Evolutionary conservation across 2,329 filamentous ascomycete genomes (phyloP).

Genomic region (Sphaceloma murrayae): DNA sequence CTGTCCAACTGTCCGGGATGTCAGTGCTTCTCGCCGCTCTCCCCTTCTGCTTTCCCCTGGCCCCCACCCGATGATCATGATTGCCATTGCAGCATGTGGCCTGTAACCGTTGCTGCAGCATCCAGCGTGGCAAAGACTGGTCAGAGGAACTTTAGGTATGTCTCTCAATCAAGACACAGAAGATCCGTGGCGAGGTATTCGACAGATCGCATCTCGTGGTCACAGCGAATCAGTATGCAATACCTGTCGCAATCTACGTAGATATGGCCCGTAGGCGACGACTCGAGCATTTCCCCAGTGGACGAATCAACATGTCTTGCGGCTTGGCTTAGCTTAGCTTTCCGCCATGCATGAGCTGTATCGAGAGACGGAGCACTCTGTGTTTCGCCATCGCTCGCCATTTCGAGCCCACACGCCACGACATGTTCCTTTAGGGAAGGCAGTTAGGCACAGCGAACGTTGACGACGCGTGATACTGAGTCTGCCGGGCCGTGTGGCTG

Average conservation of each 20-base stretch:
- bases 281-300: no score
- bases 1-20: not conserved
- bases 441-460: not conserved
- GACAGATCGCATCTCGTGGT: no score
- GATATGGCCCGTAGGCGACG: no score
- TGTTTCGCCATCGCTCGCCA: not conserved
- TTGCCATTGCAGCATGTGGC: not conserved
- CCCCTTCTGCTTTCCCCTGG: not conserved
- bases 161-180: not conserved
- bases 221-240: no score
- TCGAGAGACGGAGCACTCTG: not conserved
- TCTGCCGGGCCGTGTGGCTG: not conserved
- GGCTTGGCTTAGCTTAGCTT: no score
- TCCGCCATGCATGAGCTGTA: no score
- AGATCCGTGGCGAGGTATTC: no score
- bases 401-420: not conserved
- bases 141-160: not conserved
- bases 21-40: not conserved
- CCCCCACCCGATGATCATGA: slow-evolving; percentile 8
- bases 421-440: not conserved
- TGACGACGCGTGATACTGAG: not conserved
- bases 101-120: not conserved
- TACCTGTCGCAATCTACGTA: no score
- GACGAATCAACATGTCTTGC: slow-evolving; percentile 31
- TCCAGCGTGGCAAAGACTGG: no score